Percentiles rank a stretch among this genome's conserved stretches.
phyloP scores from a whole-genome alignment of 495 filamentous ascomycete species.

The Bacidia gigantensis region DNA sequence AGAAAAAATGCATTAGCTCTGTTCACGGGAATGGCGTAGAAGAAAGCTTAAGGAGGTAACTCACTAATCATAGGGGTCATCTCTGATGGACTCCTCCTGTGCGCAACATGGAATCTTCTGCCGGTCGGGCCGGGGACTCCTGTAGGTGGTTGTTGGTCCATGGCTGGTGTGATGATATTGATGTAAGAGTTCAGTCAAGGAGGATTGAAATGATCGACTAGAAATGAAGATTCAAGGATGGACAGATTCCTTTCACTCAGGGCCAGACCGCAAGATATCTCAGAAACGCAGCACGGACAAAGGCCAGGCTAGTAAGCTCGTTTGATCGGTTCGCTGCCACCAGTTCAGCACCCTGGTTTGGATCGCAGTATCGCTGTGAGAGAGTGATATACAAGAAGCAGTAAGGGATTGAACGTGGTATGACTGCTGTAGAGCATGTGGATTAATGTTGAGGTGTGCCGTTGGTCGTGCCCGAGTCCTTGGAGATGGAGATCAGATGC shows the following conservation, averaged over 20 bases:
- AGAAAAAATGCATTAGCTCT: conserved; percentile 9
- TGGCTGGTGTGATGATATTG: conserved; percentile 26
- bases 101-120: conserved; percentile 91
- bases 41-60: conserved; percentile 34
- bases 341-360: too few relatives aligned
- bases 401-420: conserved; percentile 12
- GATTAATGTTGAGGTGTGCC: conserved; percentile 15
- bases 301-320: neutral
- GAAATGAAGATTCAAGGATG: too few relatives aligned
- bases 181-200: too few relatives aligned
- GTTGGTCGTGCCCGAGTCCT: conserved; percentile 14
- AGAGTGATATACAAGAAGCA: conserved; percentile 13
- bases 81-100: conserved; percentile 93
- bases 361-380: neutral
- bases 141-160: conserved; percentile 74
- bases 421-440: conserved; percentile 3
- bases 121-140: conserved; percentile 70
- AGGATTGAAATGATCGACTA: too few relatives aligned
- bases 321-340: too few relatives aligned
- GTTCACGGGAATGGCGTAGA: neutral
- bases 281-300: too few relatives aligned
- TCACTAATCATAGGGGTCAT: conserved; percentile 97
- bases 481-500: too few relatives aligned
- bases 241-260: too few relatives aligned
- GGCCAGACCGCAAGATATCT: too few relatives aligned